Conservation (phyloP, 352 stramenopile genomes). For the Phytophthora niederhauseri region DNA sequence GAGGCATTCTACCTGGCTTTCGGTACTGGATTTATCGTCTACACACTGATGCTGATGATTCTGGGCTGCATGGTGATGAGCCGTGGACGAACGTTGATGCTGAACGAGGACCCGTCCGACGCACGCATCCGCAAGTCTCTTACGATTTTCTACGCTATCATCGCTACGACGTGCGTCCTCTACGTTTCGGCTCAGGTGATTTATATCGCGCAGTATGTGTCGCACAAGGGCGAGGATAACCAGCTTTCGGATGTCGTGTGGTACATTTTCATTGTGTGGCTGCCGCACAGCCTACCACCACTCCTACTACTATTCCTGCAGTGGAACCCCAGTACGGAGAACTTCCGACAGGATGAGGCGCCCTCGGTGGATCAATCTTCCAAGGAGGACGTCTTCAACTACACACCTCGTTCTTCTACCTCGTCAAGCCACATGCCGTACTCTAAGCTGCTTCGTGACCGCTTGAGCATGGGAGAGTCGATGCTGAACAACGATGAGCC, state of each 20-base stretch:
- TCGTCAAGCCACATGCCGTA: slow-evolving; percentile 87
- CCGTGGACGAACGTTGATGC: slow-evolving; percentile 80
- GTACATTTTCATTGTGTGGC: slow-evolving; percentile 91
- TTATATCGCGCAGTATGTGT: slow-evolving; percentile 88
- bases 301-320: slow-evolving; percentile 85
- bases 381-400: slow-evolving; percentile 88
- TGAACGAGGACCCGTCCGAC: slow-evolving; percentile 86
- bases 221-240: slow-evolving; percentile 52
- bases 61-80: slow-evolving; percentile 90
- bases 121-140: slow-evolving; percentile 83
- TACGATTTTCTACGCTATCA: slow-evolving; percentile 91
- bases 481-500: slow-evolving; percentile 83
- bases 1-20: slow-evolving; percentile 84
- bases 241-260: slow-evolving; percentile 84
- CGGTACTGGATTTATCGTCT: slow-evolving; percentile 79
- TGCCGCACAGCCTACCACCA: slow-evolving; percentile 75
- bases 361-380: slow-evolving; percentile 69
- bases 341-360: slow-evolving; percentile 59
- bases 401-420: slow-evolving; percentile 74
- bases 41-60: slow-evolving; percentile 86
- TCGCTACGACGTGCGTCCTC: slow-evolving; percentile 85
- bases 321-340: slow-evolving; percentile 85
- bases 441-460: slow-evolving; percentile 72
- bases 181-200: slow-evolving; percentile 90
- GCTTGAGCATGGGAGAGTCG: slow-evolving; percentile 77